Conservation (phyloP, 371 early-diverging fungal genomes). For the Rhizopus delemar region DNA sequence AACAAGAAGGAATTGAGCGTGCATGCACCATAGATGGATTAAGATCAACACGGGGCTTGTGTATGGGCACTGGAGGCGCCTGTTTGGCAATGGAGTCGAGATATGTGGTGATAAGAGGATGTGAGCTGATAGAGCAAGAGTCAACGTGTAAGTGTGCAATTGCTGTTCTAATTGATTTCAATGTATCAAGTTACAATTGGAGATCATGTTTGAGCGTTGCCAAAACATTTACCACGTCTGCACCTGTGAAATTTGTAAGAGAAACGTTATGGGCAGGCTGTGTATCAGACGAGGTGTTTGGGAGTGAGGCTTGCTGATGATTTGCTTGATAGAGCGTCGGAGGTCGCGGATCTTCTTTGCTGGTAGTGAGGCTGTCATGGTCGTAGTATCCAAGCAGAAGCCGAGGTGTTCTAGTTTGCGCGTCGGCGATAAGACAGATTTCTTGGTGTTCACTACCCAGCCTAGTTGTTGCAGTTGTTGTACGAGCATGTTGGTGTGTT, state of each 20-base stretch:
- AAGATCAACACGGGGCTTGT: constrained; percentile 1
- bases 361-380: constrained; percentile 20
- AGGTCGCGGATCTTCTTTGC: constrained; percentile 22
- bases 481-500: constrained; percentile 18
- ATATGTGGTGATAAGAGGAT: constrained; percentile 1
- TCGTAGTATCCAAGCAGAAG: constrained; percentile 22
- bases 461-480: constrained; percentile 23
- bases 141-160: constrained; percentile 13
- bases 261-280: background rate
- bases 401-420: constrained; percentile 29
- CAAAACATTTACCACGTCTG: background rate
- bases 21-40: background rate
- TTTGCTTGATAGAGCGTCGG: constrained; percentile 14
- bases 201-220: too few relatives aligned
- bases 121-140: background rate
- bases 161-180: constrained; percentile 15
- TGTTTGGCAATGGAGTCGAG: background rate
- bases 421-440: constrained; percentile 26
- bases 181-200: background rate
- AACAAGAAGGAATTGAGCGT: background rate
- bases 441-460: constrained; percentile 24
- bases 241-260: too few relatives aligned
- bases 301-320: constrained; percentile 6
- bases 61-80: background rate
- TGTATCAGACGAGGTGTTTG: constrained; percentile 1